A percentile compares a stretch with the other conserved stretches of the same genome.
phyloP scores from a whole-genome alignment of 768 basidiomycete genomes.

The Tephrocybe sp. region DNA sequence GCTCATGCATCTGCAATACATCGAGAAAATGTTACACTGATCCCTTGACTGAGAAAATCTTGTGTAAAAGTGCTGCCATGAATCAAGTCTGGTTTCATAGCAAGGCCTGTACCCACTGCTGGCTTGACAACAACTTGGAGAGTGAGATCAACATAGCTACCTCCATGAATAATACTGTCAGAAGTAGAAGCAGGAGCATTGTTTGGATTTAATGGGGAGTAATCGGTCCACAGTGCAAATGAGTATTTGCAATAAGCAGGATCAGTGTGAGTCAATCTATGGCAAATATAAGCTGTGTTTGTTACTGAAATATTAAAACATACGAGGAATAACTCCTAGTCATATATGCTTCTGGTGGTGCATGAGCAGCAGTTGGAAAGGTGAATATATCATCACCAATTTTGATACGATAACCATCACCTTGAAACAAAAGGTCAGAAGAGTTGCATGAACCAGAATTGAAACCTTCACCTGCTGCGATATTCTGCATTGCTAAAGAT shows the following conservation, averaged over 20 bases:
- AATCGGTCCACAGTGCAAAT: background rate
- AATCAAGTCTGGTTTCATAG: no score
- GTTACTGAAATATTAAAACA: background rate
- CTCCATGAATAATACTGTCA: background rate
- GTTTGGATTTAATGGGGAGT: background rate
- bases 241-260: background rate
- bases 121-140: slow-evolving; percentile 4
- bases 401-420: no score
- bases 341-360: slow-evolving; percentile 4
- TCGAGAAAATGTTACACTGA: no score
- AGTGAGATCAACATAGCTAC: slow-evolving; percentile 4
- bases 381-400: no score
- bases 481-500: background rate
- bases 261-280: slow-evolving; percentile 4
- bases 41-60: no score
- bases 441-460: no score
- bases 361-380: no score
- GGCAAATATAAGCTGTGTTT: background rate
- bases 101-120: background rate
- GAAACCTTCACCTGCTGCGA: no score
- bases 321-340: slow-evolving; percentile 1
- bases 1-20: no score
- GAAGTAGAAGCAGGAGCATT: background rate
- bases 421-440: no score
- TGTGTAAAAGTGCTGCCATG: no score